Evolutionary conservation across 2,329 filamentous ascomycete genomes (phyloP).

Genomic region (Aureobasidium leucospermi): DNA sequence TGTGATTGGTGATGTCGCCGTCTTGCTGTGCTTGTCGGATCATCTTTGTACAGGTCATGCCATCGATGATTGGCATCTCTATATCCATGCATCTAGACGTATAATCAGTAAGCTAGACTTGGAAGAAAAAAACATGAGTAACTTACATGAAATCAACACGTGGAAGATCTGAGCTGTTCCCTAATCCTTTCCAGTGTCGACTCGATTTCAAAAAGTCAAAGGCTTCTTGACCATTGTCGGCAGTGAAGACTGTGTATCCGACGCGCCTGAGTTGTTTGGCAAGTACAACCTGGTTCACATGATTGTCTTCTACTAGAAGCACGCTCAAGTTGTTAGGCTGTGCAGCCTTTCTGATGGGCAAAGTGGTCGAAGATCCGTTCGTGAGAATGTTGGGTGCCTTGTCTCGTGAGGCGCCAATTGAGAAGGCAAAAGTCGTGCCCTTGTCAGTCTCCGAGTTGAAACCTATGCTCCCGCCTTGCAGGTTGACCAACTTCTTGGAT

Average conservation of each 20-base stretch:
- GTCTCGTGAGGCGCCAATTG: slow-evolving; percentile 48
- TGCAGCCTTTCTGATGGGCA: no score
- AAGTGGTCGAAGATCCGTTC: no score
- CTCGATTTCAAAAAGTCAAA: slow-evolving; percentile 20
- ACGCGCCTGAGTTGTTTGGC: slow-evolving; percentile 21
- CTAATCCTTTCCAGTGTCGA: background rate
- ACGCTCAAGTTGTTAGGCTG: no score
- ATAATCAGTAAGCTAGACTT: background rate
- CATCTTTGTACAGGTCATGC: slow-evolving; percentile 58
- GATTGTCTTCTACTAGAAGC: slow-evolving; percentile 14
- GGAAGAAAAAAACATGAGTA: slow-evolving; percentile 11
- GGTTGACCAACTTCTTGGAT: slow-evolving; percentile 56
- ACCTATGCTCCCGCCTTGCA: slow-evolving; percentile 64
- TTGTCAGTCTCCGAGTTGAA: slow-evolving; percentile 51
- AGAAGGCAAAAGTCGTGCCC: slow-evolving; percentile 62
- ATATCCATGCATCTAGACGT: slow-evolving; percentile 7
- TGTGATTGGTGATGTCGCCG: slow-evolving; percentile 51
- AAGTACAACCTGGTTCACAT: slow-evolving; percentile 33
- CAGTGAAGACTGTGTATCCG: slow-evolving; percentile 21
- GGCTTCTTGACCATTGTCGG: slow-evolving; percentile 23
- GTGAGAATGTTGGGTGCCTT: no score
- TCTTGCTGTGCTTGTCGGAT: slow-evolving; percentile 54
- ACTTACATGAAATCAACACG: background rate
- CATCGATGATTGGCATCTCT: slow-evolving; percentile 75
- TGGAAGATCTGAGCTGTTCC: background rate